phyloP scores from a whole-genome alignment of 345 rosid species.

The Lepidium africanum region DNA sequence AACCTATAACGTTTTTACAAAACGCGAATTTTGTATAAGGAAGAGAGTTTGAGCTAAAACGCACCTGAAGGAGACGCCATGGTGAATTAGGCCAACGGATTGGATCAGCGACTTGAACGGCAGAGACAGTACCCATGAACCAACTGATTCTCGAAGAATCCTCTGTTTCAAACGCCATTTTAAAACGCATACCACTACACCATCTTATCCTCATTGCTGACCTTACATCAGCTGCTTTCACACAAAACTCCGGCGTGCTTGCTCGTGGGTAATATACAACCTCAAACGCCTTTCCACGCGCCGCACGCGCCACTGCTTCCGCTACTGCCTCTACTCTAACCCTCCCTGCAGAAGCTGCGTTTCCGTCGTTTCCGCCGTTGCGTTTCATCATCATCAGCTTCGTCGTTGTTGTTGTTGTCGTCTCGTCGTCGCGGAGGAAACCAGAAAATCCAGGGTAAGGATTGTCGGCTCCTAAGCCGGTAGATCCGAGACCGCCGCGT shows the following conservation, averaged over 20 bases:
- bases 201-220: constrained; percentile 72
- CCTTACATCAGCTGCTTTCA: constrained; percentile 51
- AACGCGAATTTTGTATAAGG: background rate
- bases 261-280: constrained; percentile 73
- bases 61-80: constrained; percentile 96
- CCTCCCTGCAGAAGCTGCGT: constrained; percentile 31
- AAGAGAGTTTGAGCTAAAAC: background rate
- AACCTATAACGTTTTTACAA: background rate
- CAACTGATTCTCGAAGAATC: constrained; percentile 92
- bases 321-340: constrained; percentile 55
- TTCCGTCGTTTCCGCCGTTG: constrained; percentile 22
- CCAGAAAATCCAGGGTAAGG: constrained; percentile 48
- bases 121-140: constrained; percentile 91
- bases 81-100: constrained; percentile 85
- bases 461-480: background rate
- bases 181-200: constrained; percentile 91
- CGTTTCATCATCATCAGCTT: constrained; percentile 29
- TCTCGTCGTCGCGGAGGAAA: constrained; percentile 50
- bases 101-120: constrained; percentile 80
- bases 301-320: constrained; percentile 69
- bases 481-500: constrained; percentile 41
- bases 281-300: constrained; percentile 66
- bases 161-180: constrained; percentile 95
- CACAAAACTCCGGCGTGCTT: constrained; percentile 78
- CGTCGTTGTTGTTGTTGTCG: background rate